A percentile compares a stretch with the other conserved stretches of the same genome.
phyloP scores from a whole-genome alignment of 805 yeast species.

The Jamesozyma rosinii region DNA sequence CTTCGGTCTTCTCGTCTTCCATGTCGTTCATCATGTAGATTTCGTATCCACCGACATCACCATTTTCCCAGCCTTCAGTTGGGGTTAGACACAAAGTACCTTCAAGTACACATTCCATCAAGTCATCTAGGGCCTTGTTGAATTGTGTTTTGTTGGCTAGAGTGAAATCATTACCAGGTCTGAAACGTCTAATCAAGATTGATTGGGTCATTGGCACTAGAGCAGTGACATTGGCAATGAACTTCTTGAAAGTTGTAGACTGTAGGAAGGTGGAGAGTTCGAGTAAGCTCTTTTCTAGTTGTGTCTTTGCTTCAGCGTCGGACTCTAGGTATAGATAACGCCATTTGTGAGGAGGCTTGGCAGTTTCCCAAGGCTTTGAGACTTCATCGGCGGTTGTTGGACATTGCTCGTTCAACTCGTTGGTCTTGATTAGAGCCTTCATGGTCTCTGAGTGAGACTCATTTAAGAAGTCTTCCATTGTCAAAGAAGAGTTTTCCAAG shows the following conservation, averaged over 20 bases:
- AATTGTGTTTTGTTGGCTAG: conserved; percentile 58
- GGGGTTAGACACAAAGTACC: conserved; percentile 81
- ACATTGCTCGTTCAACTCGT: conserved; percentile 52
- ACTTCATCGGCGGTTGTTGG: conserved; percentile 53
- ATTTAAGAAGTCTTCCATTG: conserved; percentile 54
- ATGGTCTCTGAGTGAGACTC: conserved; percentile 42
- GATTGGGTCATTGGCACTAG: conserved; percentile 56
- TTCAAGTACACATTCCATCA: conserved; percentile 42
- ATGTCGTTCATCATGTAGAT: conserved; percentile 65
- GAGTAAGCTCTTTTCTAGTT: conserved; percentile 35
- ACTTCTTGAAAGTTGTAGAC: conserved; percentile 55
- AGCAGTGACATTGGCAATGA: conserved; percentile 56
- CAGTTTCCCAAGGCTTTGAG: conserved; percentile 73
- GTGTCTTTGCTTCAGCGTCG: conserved; percentile 7
- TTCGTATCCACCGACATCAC: conserved; percentile 94
- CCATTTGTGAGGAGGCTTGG: conserved; percentile 91
- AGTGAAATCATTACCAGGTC: conserved; percentile 92
- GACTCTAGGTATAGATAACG: conserved; percentile 43
- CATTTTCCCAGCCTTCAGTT: conserved; percentile 68
- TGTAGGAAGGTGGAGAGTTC: conserved; percentile 51
- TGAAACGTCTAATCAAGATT: conserved; percentile 69
- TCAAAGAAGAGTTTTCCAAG: conserved; percentile 58
- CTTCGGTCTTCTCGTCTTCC: conserved; percentile 29
- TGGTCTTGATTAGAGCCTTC: conserved; percentile 39
- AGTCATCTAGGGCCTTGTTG: conserved; percentile 32